Base-by-base conservation (phyloP, 2,329 filamentous ascomycete species). In the Arachnomyces sp. region DNA sequence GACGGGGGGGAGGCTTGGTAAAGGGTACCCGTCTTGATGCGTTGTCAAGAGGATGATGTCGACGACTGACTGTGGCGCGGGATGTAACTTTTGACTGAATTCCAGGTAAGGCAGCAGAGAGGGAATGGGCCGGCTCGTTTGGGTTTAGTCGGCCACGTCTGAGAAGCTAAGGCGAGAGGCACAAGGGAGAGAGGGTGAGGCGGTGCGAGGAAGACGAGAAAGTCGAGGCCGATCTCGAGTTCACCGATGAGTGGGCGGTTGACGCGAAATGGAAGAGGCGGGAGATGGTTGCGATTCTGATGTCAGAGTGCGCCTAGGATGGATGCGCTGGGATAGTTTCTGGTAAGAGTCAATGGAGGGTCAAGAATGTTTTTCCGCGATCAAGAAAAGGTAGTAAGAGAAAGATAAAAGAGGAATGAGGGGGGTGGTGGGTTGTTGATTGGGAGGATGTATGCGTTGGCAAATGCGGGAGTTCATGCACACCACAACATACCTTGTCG, bases 291-390 rank as follows among this genome's bases (percentile, higher is more conserved):
- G 42, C 42, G 42, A 47, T 42, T 37, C 42, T 42, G 42, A 47
- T 42, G 44, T 47, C 44, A 42, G 42, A 47, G 41, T 39, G 37
- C 42, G 37, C 28, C 31, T 33, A 34, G 29, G 36, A 43, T 40
- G 42, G 44, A 44, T 42, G 44, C 39, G 44, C 36, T 44, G 44
- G 42, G 42, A 42, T 40, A 47, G 6, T 20, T 17, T 20, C n/a
- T 20, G 33, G 33, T n/a, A 34, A 17, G 29, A 28, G 12, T 17
- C 13, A 20, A 34, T 42, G 20, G 20, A 25, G 5, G 20, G 20
- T 25, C 20, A 25, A 25, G 5, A 25, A 5, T 25, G 9, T 25
- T 25, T 25, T 25, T 9, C 20, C 20, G 4, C 28, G 28, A n/a
- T 28, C 34, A 32, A 34, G 14, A 41, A 28, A 17, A 34, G 31